These are phyloP conservation scores for Thelephora terrestris DNA, from an alignment of 1,284 basidiomycete genomes.

Conservation along the genomic window DNA sequence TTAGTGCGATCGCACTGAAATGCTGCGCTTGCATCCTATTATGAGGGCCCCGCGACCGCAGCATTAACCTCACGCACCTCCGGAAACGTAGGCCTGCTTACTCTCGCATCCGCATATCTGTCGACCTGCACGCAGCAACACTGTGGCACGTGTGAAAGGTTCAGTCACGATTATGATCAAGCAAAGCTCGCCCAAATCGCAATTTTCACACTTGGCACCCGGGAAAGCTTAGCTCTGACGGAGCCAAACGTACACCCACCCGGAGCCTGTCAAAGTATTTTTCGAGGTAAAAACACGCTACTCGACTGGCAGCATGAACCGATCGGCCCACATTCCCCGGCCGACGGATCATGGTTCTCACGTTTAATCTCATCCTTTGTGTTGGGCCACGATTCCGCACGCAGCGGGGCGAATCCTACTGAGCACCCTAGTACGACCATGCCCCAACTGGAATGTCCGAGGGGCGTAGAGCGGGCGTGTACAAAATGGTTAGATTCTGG, in stretches of 20 bases:
- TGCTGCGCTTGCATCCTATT: background rate
- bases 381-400: too few relatives aligned
- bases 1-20: constrained; percentile 22
- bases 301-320: background rate
- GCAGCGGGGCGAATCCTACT: background rate
- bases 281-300: constrained; percentile 38
- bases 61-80: constrained; percentile 76
- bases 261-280: constrained; percentile 65
- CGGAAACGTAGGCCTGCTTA: constrained; percentile 39
- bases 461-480: constrained; percentile 51
- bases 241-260: constrained; percentile 54
- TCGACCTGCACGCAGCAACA: background rate
- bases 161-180: constrained; percentile 52
- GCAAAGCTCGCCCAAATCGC: constrained; percentile 48
- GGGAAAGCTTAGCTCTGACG: constrained; percentile 42
- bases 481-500: constrained; percentile 67
- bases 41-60: constrained; percentile 12
- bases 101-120: background rate
- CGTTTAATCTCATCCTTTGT: background rate
- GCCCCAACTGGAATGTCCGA: constrained; percentile 74
- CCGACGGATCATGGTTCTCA: background rate
- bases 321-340: background rate
- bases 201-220: constrained; percentile 74
- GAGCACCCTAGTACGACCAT: constrained; percentile 47
- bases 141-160: constrained; percentile 58